Evolutionary conservation across 345 rosid species (phyloP).

Genomic region (Linum trigynum): DNA sequence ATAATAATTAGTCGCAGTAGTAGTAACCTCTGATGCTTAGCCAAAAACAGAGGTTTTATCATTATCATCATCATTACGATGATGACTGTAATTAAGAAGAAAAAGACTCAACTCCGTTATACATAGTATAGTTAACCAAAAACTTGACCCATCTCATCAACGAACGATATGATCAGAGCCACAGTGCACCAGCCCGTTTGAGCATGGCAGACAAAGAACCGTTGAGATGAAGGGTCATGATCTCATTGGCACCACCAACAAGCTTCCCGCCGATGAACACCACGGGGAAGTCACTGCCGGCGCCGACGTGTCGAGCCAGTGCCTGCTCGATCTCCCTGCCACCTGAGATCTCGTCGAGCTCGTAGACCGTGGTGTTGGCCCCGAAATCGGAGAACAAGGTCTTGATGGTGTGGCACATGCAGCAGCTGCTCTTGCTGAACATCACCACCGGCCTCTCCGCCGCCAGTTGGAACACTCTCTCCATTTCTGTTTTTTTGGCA

Average conservation of each 20-base stretch:
- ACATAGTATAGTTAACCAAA: too few relatives aligned
- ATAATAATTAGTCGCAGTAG: too few relatives aligned
- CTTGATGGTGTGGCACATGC: slow-evolving; percentile 77
- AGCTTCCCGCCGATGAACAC: slow-evolving; percentile 79
- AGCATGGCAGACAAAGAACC: slow-evolving; percentile 73
- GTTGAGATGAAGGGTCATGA: slow-evolving; percentile 81
- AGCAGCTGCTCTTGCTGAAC: slow-evolving; percentile 70
- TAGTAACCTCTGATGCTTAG: too few relatives aligned
- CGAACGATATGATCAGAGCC: slow-evolving; percentile 41
- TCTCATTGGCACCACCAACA: slow-evolving; percentile 76
- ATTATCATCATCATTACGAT: too few relatives aligned
- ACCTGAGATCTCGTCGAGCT: slow-evolving; percentile 56
- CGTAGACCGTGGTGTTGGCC: slow-evolving; percentile 56
- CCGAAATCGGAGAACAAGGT: slow-evolving; percentile 63
- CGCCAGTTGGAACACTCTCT: slow-evolving; percentile 46
- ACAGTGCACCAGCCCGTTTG: slow-evolving; percentile 64
- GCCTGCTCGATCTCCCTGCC: slow-evolving; percentile 78
- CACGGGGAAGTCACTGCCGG: slow-evolving; percentile 45
- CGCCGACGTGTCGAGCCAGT: slow-evolving; percentile 46
- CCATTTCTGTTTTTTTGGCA: slow-evolving; percentile 27
- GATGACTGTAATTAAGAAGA: not conserved
- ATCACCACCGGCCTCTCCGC: slow-evolving; percentile 79
- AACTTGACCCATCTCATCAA: not conserved
- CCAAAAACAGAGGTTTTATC: too few relatives aligned
- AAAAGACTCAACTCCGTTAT: not conserved